A percentile compares a stretch with the other conserved stretches of the same genome.
These are phyloP conservation scores for Cordyceps pruinosa DNA, from an alignment of 2,329 filamentous ascomycete species.

Conservation along the genomic window DNA sequence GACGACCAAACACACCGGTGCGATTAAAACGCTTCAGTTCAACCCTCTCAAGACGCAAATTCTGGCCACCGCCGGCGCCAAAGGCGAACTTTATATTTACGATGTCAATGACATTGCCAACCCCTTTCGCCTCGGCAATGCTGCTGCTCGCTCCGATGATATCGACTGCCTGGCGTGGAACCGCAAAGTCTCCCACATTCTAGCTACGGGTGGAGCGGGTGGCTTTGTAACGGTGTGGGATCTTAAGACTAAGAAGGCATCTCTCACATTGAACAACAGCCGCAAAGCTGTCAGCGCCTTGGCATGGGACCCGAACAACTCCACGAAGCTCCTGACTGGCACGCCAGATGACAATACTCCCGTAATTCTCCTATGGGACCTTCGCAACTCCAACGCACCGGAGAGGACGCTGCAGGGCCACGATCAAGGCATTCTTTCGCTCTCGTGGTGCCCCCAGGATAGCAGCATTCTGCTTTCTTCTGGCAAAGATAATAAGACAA, in stretches of 20 bases:
- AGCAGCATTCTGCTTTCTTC: conserved; percentile 82
- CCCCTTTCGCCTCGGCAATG: conserved; percentile 81
- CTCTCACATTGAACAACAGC: conserved; percentile 89
- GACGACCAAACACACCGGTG: conserved; percentile 82
- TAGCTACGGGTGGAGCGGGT: conserved; percentile 86
- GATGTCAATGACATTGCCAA: conserved; percentile 85
- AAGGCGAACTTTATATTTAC: conserved; percentile 94
- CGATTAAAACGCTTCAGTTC: conserved; percentile 94
- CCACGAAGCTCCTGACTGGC: conserved; percentile 88
- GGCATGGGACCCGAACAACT: conserved; percentile 93
- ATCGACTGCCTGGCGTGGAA: conserved; percentile 98
- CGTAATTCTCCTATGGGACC: conserved; percentile 86
- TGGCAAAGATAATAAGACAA: conserved; percentile 91
- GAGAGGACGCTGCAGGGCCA: conserved; percentile 87
- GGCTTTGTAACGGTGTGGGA: conserved; percentile 99
- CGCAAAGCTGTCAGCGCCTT: conserved; percentile 92
- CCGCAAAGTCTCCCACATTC: conserved; percentile 91
- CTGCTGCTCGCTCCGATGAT: conserved; percentile 84
- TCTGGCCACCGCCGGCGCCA: conserved; percentile 84
- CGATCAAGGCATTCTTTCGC: conserved; percentile 83
- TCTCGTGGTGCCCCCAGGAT: conserved; percentile 94
- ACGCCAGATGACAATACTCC: conserved; percentile 85
- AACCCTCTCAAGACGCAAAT: conserved; percentile 89
- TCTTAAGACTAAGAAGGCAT: conserved; percentile 95
- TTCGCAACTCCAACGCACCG: conserved; percentile 91